Evolutionary conservation across 768 basidiomycete species (phyloP), one percentile per base, ranked within the genome.

Genomic region (Suillus subaureus): DNA sequence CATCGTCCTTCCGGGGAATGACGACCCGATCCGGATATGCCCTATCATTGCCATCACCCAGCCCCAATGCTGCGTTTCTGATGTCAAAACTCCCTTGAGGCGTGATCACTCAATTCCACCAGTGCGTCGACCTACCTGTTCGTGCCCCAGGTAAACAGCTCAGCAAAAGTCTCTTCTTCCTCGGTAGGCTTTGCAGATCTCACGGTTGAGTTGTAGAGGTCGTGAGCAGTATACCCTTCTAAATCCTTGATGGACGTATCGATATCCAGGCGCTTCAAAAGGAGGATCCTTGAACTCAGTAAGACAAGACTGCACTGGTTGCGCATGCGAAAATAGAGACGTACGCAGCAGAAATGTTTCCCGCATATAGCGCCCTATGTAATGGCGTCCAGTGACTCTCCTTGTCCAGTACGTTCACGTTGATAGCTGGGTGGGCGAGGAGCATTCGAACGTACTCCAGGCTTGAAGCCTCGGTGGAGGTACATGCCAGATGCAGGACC

Each of bases 361-460:
- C 93, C 43, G 82, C 75, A 73, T 95, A 97, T 70, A 96, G 76
- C 2, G 93, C 93, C 57, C 95, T 81, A 72, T 99, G 97, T 26
- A 99, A 80, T 8, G 96, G 86, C 1, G 94, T 97, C 92, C 95
- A 98, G 64, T 90, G 90, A 64, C 87, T 93, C 81, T 99, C 97
- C 62, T 75, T 75, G 76, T 99, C 97, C 49, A 81, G 79, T 8
- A 91, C 65, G 70, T 99, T 99, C 69, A 94, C 87, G 64, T 92
- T 89, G 74, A 96, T 82, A 28, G 80, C 77, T 1, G 93, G 88
- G 68, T 94, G 90, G 21, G 85, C 84, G 61, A 99, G 83, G 6
- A 98, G 80, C 63, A 92, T 80, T 61, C 87, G 83, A 49, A 93
- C 86, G 74, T 91, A 99, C 70, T 94, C 91, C 69, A 93, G 75